phyloP scores from a whole-genome alignment of 495 filamentous ascomycete species.

The Penicillium mononematosum region DNA sequence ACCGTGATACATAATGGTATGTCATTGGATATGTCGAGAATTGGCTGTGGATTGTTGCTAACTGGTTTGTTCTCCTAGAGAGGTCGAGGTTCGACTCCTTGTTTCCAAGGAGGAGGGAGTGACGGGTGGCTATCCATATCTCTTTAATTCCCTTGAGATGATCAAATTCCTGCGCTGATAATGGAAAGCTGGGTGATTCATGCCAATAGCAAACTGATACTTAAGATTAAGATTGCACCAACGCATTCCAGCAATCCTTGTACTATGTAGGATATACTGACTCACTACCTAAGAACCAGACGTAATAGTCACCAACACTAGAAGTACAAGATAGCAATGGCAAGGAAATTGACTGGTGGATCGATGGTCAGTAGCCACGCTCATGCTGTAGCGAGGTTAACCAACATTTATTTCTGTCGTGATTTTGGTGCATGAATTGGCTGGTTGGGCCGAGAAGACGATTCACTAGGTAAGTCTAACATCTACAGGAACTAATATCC shows the following conservation, averaged over 20 bases:
- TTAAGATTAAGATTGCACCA: neutral
- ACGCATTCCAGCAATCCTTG: neutral
- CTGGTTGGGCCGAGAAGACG: neutral
- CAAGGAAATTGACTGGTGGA: too few species aligned
- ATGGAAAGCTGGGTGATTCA: neutral
- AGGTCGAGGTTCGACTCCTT: neutral
- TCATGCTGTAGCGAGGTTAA: too few species aligned
- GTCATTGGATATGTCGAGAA: neutral
- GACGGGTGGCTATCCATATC: neutral
- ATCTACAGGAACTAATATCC: neutral
- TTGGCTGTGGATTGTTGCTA: neutral
- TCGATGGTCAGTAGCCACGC: too few species aligned
- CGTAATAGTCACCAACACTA: too few species aligned
- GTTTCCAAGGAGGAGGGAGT: neutral
- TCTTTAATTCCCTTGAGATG: neutral
- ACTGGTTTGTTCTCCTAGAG: neutral
- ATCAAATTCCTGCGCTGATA: neutral
- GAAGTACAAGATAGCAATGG: too few species aligned
- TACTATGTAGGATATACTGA: too few species aligned
- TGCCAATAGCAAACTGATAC: neutral
- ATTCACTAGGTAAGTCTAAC: neutral
- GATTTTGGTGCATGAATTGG: neutral
- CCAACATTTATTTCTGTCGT: too few species aligned
- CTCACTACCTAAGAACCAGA: too few species aligned
- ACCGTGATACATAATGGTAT: neutral